Percentiles rank a stretch among this genome's conserved stretches.
Evolutionary conservation across 768 basidiomycete species (phyloP).

Genomic region (Pleurotus djamor): DNA sequence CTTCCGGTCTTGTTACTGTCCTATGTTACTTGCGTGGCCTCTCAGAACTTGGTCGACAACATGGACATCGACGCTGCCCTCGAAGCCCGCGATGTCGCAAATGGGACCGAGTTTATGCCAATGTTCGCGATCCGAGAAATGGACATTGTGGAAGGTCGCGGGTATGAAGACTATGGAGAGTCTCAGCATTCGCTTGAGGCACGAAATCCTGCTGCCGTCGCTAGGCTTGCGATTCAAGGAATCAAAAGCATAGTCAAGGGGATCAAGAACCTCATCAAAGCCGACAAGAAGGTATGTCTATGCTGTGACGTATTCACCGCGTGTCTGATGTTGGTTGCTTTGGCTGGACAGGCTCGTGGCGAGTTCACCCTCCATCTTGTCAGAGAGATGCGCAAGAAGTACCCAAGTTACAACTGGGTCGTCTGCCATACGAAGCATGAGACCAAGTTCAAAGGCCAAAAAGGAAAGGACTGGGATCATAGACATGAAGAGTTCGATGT

Average conservation of each 20-base stretch:
- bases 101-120: too few relatives aligned
- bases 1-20: background rate
- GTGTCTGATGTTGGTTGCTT: background rate
- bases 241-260: background rate
- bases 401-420: conserved; percentile 15
- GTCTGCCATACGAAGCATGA: conserved; percentile 17
- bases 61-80: too few relatives aligned
- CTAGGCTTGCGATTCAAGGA: background rate
- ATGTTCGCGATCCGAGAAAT: background rate
- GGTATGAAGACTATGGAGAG: background rate
- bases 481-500: conserved; percentile 13
- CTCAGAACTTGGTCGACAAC: too few relatives aligned
- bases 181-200: background rate
- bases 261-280: background rate
- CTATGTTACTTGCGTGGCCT: background rate
- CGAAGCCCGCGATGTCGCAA: too few relatives aligned
- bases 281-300: background rate
- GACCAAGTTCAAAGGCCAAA: conserved; percentile 10
- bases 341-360: background rate
- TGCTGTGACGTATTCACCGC: too few relatives aligned
- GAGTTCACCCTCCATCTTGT: background rate
- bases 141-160: background rate
- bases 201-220: background rate
- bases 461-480: conserved; percentile 18
- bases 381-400: conserved; percentile 7